Conservation (phyloP, 2,329 filamentous ascomycete genomes). For the Epichloe typhina region DNA sequence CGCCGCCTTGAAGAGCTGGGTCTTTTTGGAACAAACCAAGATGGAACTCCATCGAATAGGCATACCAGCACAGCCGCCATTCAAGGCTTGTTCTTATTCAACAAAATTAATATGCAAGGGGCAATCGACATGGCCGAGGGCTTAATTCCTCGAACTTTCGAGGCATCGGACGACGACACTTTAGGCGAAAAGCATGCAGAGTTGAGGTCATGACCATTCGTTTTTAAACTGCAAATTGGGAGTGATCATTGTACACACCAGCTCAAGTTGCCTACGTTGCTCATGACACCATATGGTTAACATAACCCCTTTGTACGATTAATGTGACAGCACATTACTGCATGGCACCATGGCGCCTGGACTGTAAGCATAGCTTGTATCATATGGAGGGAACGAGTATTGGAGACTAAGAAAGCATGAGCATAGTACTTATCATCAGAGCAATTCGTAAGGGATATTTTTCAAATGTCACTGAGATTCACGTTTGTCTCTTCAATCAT, state of each 20-base stretch:
- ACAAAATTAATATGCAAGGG: constrained; percentile 81
- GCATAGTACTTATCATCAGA: too few relatives aligned
- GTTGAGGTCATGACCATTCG: neutral
- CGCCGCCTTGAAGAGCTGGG: constrained; percentile 54
- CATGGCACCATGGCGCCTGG: neutral
- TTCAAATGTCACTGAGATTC: too few relatives aligned
- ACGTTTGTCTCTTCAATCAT: too few relatives aligned
- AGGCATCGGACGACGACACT: constrained; percentile 24
- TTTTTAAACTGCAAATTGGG: neutral
- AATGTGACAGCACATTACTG: neutral
- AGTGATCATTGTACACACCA: neutral
- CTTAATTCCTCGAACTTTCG: constrained; percentile 44
- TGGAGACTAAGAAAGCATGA: too few relatives aligned
- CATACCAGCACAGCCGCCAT: constrained; percentile 78
- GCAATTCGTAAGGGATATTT: too few relatives aligned
- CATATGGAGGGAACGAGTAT: too few relatives aligned
- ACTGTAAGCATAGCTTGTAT: too few relatives aligned
- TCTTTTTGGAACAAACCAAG: constrained; percentile 47
- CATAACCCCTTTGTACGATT: neutral
- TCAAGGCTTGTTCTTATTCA: constrained; percentile 88
- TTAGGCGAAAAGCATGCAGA: neutral
- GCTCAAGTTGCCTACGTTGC: neutral
- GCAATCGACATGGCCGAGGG: constrained; percentile 69
- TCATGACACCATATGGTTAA: neutral
- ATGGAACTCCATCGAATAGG: constrained; percentile 31